Percentiles rank a stretch among this genome's conserved stretches.
These are phyloP conservation scores for Thielaviopsis ethacetica DNA, from an alignment of 2,329 filamentous ascomycete species.

Conservation along the genomic window DNA sequence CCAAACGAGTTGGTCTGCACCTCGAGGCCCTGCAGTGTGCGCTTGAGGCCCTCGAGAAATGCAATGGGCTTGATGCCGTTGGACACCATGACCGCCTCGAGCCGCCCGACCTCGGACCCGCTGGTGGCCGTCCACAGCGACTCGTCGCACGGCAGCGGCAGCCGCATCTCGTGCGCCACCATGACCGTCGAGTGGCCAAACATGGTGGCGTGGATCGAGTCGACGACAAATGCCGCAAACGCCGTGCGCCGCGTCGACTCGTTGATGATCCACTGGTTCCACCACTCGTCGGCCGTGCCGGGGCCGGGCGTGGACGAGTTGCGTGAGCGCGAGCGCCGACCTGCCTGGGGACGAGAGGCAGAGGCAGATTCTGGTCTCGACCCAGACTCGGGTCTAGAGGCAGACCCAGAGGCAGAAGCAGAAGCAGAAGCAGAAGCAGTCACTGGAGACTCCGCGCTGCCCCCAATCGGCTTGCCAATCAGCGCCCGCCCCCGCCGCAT, in stretches of 20 bases:
- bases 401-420: slow-evolving; percentile 15
- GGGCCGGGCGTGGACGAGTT: slow-evolving; percentile 43
- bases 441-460: background rate
- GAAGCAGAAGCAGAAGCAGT: no score
- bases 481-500: slow-evolving; percentile 89
- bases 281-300: slow-evolving; percentile 73
- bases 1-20: slow-evolving; percentile 90
- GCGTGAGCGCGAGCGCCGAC: slow-evolving; percentile 37
- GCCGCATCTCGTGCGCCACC: slow-evolving; percentile 87
- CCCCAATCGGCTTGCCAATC: slow-evolving; percentile 63
- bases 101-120: slow-evolving; percentile 67
- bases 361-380: no score
- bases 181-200: slow-evolving; percentile 95
- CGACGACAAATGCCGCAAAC: slow-evolving; percentile 87
- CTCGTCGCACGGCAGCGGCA: slow-evolving; percentile 86
- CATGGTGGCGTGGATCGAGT: slow-evolving; percentile 94
- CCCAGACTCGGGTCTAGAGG: no score
- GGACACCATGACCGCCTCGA: slow-evolving; percentile 63
- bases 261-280: slow-evolving; percentile 90
- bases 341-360: no score
- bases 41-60: slow-evolving; percentile 82
- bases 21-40: slow-evolving; percentile 67
- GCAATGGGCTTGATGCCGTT: slow-evolving; percentile 72
- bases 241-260: slow-evolving; percentile 81
- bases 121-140: slow-evolving; percentile 81